A percentile compares a stretch with the other conserved stretches of the same genome.
Evolutionary conservation across 257 asterid genomes (phyloP).

Genomic region (Capsicum chinense): DNA sequence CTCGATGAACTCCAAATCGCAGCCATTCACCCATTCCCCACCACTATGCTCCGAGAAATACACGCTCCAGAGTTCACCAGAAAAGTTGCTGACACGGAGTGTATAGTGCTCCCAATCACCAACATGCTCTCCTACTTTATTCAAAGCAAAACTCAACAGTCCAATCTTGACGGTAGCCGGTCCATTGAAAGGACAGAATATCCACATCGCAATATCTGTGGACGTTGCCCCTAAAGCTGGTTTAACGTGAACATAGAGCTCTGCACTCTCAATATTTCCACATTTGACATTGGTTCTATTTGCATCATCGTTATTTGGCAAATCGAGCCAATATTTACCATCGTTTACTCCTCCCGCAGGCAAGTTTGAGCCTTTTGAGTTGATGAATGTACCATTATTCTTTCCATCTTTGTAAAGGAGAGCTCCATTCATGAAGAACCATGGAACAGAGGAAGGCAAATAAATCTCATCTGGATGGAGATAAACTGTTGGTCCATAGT

Average conservation of each 20-base stretch:
- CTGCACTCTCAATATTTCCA: slow-evolving; percentile 68
- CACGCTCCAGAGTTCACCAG: slow-evolving; percentile 68
- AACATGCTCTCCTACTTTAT: slow-evolving; percentile 69
- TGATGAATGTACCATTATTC: slow-evolving; percentile 60
- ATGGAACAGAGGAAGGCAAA: slow-evolving; percentile 84
- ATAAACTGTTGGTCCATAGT: slow-evolving; percentile 78
- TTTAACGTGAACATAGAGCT: slow-evolving; percentile 75
- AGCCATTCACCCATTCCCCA: slow-evolving; percentile 72
- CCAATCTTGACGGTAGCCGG: slow-evolving; percentile 71
- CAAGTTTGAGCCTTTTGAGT: slow-evolving; percentile 61
- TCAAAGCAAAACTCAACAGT: slow-evolving; percentile 44
- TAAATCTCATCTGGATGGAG: slow-evolving; percentile 83
- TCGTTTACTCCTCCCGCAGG: slow-evolving; percentile 79
- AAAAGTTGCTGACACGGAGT: slow-evolving; percentile 80
- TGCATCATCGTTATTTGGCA: slow-evolving; percentile 49
- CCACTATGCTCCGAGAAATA: slow-evolving; percentile 91
- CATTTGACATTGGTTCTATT: slow-evolving; percentile 45
- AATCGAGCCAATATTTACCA: slow-evolving; percentile 73
- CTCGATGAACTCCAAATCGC: slow-evolving; percentile 67
- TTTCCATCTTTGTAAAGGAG: slow-evolving; percentile 64
- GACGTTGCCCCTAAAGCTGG: slow-evolving; percentile 80
- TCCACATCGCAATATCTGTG: slow-evolving; percentile 86
- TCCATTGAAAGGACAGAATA: slow-evolving; percentile 94
- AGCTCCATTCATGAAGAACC: slow-evolving; percentile 83
- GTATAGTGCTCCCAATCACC: slow-evolving; percentile 98